A percentile compares a stretch with the other conserved stretches of the same genome.
phyloP scores from a whole-genome alignment of 192 early-diverging fungal genomes.

The Backusella psychrophila region DNA sequence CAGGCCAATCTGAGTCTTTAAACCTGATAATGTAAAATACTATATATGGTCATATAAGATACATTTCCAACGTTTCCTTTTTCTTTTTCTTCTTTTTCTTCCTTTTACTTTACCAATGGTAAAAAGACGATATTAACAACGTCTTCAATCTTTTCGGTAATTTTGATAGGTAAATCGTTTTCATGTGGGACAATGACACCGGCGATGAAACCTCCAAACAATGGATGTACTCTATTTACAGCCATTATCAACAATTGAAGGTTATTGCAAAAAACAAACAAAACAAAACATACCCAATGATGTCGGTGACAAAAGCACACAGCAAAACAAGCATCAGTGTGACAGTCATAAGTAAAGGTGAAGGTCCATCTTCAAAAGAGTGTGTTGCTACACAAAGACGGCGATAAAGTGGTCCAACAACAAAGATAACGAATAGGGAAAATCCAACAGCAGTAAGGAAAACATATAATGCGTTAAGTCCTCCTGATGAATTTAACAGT shows the following conservation, averaged over 20 bases:
- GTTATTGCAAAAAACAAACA: neutral
- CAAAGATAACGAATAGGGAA: slow-evolving; percentile 65
- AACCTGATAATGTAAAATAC: slow-evolving; percentile 92
- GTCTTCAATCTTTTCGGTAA: slow-evolving; percentile 95
- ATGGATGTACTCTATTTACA: slow-evolving; percentile 74
- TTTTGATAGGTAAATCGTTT: slow-evolving; percentile 77
- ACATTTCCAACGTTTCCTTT: neutral
- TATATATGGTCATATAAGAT: slow-evolving; percentile 19
- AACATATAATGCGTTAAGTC: slow-evolving; percentile 77
- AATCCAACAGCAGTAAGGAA: slow-evolving; percentile 73
- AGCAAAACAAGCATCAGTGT: slow-evolving; percentile 69
- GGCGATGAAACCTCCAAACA: slow-evolving; percentile 91
- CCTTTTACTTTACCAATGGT: slow-evolving; percentile 61
- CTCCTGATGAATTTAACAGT: slow-evolving; percentile 72
- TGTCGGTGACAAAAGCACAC: slow-evolving; percentile 80
- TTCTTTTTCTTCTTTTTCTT: neutral
- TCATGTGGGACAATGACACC: slow-evolving; percentile 90
- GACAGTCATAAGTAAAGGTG: slow-evolving; percentile 63
- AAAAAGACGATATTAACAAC: slow-evolving; percentile 81
- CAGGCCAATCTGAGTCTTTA: slow-evolving; percentile 82
- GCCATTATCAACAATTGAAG: no score
- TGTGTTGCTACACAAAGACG: slow-evolving; percentile 49
- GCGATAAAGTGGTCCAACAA: slow-evolving; percentile 62
- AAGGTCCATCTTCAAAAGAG: slow-evolving; percentile 52
- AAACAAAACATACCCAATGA: slow-evolving; percentile 39